Conservation (phyloP, 768 basidiomycete genomes). For the Leccinum obscurum region DNA sequence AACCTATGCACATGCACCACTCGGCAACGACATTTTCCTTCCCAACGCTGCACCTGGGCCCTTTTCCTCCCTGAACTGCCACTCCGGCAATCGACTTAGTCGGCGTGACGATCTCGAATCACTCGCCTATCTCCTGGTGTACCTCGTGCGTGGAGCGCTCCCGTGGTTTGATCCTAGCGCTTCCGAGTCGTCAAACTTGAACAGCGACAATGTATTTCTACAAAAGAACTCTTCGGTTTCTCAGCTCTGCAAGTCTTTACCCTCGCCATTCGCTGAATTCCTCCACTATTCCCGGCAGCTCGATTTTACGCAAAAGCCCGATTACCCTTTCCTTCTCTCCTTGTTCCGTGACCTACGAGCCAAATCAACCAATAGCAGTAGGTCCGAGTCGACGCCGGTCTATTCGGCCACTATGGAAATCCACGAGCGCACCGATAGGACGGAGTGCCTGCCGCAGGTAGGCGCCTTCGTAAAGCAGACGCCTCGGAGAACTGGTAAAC, state of each 20-base stretch:
- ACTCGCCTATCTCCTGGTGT: not conserved
- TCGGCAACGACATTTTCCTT: not conserved
- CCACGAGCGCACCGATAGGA: too few species aligned
- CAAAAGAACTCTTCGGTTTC: not conserved
- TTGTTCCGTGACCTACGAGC: too few species aligned
- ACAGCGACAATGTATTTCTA: not conserved
- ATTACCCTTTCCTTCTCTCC: not conserved
- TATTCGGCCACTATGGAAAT: too few species aligned
- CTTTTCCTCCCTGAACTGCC: not conserved
- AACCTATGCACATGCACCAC: not conserved
- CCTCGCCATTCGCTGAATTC: not conserved
- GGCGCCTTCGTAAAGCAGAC: too few species aligned
- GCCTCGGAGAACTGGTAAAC: too few species aligned
- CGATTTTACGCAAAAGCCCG: too few species aligned
- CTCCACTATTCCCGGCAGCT: not conserved
- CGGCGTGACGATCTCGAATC: not conserved
- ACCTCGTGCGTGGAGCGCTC: not conserved
- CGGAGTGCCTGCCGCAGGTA: too few species aligned
- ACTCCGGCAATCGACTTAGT: too few species aligned
- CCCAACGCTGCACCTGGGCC: not conserved
- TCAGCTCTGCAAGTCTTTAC: not conserved
- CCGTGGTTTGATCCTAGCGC: not conserved
- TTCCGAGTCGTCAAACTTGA: not conserved
- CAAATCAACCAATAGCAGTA: too few species aligned
- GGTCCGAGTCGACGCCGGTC: too few species aligned